Percentiles rank a stretch among this genome's conserved stretches.
Evolutionary conservation across 148 eudicot species (phyloP).

Genomic region (Nyssa sinensis): DNA sequence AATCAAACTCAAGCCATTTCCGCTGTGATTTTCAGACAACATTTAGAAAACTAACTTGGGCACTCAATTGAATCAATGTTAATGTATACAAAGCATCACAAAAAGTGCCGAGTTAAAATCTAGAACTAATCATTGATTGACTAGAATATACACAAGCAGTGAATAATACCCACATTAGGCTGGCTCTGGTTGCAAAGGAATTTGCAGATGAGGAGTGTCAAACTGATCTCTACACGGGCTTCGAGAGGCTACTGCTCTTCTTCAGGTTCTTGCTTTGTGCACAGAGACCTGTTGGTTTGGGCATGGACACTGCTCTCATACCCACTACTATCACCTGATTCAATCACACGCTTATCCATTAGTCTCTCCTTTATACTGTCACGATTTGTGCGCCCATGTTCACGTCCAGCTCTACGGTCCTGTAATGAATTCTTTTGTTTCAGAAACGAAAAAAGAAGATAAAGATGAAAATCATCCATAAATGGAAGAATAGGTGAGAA

Average conservation of each 20-base stretch:
- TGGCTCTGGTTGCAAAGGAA: conserved; percentile 4
- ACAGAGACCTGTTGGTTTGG: conserved; percentile 39
- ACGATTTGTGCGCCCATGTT: conserved; percentile 32
- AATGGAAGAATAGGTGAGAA: too few relatives aligned
- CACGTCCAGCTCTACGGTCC: conserved; percentile 57
- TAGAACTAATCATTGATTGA: conserved; percentile 5
- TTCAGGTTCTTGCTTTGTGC: conserved; percentile 47
- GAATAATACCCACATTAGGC: neutral
- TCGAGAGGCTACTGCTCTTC: conserved; percentile 25
- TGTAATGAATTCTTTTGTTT: conserved; percentile 12
- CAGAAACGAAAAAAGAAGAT: neutral
- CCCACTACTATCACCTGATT: conserved; percentile 85
- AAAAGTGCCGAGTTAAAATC: neutral
- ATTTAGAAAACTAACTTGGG: neutral
- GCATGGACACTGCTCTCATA: conserved; percentile 64
- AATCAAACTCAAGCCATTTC: neutral
- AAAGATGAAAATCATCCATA: neutral
- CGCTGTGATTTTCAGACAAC: too few relatives aligned
- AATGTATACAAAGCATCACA: neutral
- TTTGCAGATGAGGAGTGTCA: neutral
- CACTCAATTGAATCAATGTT: neutral
- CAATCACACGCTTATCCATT: conserved; percentile 42
- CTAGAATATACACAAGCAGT: conserved; percentile 11
- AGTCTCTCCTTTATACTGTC: conserved; percentile 35
- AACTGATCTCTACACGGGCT: neutral